These are phyloP conservation scores for Wickerhamiella allomyrinae DNA, from an alignment of 805 yeast species.

Conservation along the genomic window DNA sequence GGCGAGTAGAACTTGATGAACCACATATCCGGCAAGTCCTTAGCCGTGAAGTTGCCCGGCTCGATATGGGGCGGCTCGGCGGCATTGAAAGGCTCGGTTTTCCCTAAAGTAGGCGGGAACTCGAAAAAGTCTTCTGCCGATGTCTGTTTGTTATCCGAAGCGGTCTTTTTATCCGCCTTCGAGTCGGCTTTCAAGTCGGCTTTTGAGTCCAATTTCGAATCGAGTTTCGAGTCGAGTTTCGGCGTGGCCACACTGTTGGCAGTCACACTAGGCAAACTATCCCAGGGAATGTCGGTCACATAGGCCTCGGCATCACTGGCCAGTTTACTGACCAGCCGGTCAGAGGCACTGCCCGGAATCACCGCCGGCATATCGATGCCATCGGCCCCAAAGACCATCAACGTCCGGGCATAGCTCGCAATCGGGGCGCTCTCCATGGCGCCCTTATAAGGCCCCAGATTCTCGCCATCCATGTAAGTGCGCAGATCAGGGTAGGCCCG, in stretches of 20 bases:
- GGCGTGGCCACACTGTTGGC: no score
- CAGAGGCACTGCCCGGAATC: no score
- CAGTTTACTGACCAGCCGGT: no score
- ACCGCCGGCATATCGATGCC: no score
- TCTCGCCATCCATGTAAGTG: conserved; percentile 34
- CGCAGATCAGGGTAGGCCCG: conserved; percentile 55
- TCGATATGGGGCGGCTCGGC: not conserved
- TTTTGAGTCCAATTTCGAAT: no score
- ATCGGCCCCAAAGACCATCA: not conserved
- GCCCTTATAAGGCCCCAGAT: conserved; percentile 4
- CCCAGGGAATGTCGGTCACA: no score
- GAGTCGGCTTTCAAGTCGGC: no score
- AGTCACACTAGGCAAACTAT: no score
- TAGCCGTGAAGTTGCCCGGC: not conserved
- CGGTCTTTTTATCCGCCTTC: conserved; percentile 3
- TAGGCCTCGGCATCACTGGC: no score
- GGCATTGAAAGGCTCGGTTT: conserved; percentile 4
- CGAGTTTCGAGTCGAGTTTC: no score
- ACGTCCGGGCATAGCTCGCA: not conserved
- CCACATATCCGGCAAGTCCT: not conserved
- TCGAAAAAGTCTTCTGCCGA: not conserved
- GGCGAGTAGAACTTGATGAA: conserved; percentile 87
- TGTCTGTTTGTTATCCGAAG: not conserved
- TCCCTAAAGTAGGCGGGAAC: not conserved
- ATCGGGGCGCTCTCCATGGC: not conserved